Percentiles rank a stretch among this genome's conserved stretches.
These are phyloP conservation scores for Iberis amara DNA, from an alignment of 441 rosid species.

Conservation along the genomic window DNA sequence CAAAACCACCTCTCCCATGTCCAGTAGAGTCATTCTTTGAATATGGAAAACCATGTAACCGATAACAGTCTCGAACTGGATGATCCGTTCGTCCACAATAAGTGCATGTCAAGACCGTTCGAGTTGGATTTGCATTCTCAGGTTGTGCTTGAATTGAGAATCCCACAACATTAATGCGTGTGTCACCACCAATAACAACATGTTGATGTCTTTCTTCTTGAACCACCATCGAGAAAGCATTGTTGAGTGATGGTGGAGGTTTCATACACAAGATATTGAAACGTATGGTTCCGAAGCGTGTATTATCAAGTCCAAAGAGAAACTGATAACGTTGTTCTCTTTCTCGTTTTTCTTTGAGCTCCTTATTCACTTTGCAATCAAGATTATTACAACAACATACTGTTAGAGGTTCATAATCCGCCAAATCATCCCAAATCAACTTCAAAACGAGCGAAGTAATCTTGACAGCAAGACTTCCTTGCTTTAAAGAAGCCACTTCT, in stretches of 20 bases:
- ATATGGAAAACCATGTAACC: too few species aligned
- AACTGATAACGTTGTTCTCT: neutral
- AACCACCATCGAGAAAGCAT: neutral
- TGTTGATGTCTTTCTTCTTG: neutral
- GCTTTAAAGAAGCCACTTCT: neutral
- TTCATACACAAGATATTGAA: neutral
- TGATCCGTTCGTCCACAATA: too few species aligned
- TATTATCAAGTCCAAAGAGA: neutral
- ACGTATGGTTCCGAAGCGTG: neutral
- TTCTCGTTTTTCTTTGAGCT: too few species aligned
- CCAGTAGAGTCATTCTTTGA: too few species aligned
- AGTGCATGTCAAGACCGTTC: too few species aligned
- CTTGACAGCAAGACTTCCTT: neutral
- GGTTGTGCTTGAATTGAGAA: neutral
- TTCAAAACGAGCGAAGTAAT: neutral
- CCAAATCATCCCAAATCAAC: neutral
- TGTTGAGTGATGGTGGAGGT: neutral
- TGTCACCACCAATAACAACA: neutral
- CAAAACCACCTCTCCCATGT: too few species aligned
- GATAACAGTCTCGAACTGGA: too few species aligned
- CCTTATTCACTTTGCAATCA: neutral
- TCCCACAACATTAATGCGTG: neutral
- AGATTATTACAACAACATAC: neutral
- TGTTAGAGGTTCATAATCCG: neutral
- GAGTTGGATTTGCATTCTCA: too few species aligned